Conservation (phyloP, 164 flowering plant genomes). For the Chimonanthus salicifolius region DNA sequence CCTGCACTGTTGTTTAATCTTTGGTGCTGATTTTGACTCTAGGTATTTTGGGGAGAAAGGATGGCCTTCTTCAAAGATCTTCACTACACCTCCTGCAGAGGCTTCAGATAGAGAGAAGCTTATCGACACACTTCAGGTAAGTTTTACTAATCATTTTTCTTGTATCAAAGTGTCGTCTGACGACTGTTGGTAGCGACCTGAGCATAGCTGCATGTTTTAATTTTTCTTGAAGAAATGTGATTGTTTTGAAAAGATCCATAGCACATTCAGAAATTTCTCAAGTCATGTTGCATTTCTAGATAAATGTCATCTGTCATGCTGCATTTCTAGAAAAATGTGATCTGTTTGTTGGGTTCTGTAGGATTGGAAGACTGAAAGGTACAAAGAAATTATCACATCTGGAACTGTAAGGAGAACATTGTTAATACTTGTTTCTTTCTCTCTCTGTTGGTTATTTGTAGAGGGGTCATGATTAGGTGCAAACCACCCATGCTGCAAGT, state of each 20-base stretch:
- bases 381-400: constrained; percentile 88
- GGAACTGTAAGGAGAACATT: constrained; percentile 67
- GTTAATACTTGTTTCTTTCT: constrained; percentile 4
- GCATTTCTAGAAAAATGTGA: neutral
- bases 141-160: neutral
- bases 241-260: neutral
- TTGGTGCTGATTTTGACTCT: constrained; percentile 1
- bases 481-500: neutral
- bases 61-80: constrained; percentile 75
- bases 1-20: too few species aligned
- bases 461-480: neutral
- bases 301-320: neutral
- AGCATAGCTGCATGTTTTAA: neutral
- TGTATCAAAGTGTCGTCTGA: too few species aligned
- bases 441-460: neutral
- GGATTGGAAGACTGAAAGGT: constrained; percentile 99
- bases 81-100: constrained; percentile 49
- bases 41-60: constrained; percentile 95
- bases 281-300: neutral
- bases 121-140: constrained; percentile 78
- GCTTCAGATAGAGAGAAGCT: constrained; percentile 58
- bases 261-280: too few species aligned
- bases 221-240: neutral
- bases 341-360: constrained; percentile 26
- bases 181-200: neutral